Evolutionary conservation across 2,329 filamentous ascomycete species (phyloP), one percentile per base, ranked within the genome.

Genomic region (Elsinoe arachidis): DNA sequence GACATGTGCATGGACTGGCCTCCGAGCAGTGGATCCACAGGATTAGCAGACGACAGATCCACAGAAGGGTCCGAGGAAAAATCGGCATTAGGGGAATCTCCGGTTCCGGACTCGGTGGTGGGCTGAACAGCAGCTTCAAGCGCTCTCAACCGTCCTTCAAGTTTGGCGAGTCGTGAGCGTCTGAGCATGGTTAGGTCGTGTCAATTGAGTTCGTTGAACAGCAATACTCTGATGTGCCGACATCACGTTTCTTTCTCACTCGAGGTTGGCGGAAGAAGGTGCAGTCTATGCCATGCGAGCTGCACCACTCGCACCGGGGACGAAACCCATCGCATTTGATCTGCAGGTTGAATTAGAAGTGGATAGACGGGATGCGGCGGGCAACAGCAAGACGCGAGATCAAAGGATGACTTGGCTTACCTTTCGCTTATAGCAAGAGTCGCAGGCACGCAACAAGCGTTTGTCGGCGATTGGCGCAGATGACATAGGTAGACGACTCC

Each of bases 341-440:
- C 76, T 78, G 55, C 46, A 19, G 5, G 12, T 34, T 11, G 17
- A 14, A 26, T 51, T 34, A 34, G 26, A 51, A 14, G 35, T 15
- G 26, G 5, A 34, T n/a, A n/a, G 14, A 34, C 14, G 11, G 7
- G 34, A 5, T 12, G 41, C 14, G 35, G 15, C 10, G n/a, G 9
- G 21, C 17, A 26, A 9, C 7, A 10, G 15, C 12, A 46, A 19
- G 23, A 44, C n/a, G 14, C 14, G 19, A 21, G 58, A 33, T 56
- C 11, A 37, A 55, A 19, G 14, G 51, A 58, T 34, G n/a, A 33
- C 44, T 56, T 10, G 30, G 34, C 55, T 57, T 68, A 75, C 76
- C 74, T 79, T 79, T 63, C 74, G 68, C 62, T 68, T 73, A 63
- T 77, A 75, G 61, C 77, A 79, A 14, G 76, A 73, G 62, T 79